Percentiles rank a stretch among this genome's conserved stretches.
Evolutionary conservation across 495 filamentous ascomycete genomes (phyloP).

Genomic region (Delitschia confertaspora): DNA sequence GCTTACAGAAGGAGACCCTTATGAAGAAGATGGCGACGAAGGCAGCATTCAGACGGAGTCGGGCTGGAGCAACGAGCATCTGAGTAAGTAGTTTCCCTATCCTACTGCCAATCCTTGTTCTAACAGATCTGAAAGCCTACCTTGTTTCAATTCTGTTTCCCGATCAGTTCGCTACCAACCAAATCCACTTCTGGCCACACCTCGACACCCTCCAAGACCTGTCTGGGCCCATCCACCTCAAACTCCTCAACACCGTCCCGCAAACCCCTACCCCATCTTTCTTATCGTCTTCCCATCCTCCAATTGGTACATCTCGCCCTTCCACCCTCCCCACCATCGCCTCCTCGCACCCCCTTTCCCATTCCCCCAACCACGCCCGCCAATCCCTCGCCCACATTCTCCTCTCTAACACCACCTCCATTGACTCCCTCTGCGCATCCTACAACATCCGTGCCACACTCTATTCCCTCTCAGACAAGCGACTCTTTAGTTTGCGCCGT

Average conservation of each 20-base stretch:
- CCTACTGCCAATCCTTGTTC: neutral
- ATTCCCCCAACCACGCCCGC: neutral
- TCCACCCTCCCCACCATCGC: neutral
- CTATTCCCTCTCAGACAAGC: neutral
- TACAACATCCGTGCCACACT: slow-evolving; percentile 2
- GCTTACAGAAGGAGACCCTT: too few species aligned
- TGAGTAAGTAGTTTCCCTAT: slow-evolving; percentile 2
- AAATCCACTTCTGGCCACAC: slow-evolving; percentile 5
- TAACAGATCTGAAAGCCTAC: too few species aligned
- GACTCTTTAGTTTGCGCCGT: neutral
- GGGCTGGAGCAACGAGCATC: slow-evolving; percentile 4
- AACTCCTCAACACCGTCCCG: neutral
- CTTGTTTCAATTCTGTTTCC: slow-evolving; percentile 11
- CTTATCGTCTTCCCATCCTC: neutral
- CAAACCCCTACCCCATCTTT: neutral
- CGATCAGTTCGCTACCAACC: neutral
- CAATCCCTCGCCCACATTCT: slow-evolving; percentile 2
- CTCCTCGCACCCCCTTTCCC: neutral
- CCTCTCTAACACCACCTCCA: neutral
- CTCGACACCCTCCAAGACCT: slow-evolving; percentile 2
- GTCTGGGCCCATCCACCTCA: neutral
- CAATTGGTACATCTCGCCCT: slow-evolving; percentile 4
- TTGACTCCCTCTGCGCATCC: neutral
- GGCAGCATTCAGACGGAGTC: too few species aligned
- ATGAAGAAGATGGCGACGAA: too few species aligned